A percentile compares a stretch with the other conserved stretches of the same genome.
Conservation (phyloP, 2,329 filamentous ascomycete genomes). For the Exophiala oligosperma region DNA sequence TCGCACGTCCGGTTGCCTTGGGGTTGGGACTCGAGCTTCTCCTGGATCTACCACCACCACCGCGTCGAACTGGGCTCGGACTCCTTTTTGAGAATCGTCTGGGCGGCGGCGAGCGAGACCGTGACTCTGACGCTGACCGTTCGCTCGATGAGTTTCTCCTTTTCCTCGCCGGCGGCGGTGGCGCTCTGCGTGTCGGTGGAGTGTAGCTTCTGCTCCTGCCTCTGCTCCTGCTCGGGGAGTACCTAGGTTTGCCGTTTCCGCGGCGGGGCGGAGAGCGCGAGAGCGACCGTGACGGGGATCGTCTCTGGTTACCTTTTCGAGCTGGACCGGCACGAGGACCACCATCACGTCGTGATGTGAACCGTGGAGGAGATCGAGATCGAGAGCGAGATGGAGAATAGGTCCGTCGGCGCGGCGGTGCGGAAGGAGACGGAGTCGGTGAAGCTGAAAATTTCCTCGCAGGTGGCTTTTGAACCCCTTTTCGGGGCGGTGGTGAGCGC, state of each 20-base stretch:
- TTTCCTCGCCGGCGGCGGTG: background rate
- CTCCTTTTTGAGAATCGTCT: background rate
- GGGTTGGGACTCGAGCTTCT: background rate
- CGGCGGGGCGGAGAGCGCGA: constrained; percentile 14
- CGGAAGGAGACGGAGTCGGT: constrained; percentile 6
- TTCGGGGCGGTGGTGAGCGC: background rate
- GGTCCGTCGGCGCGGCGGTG: background rate
- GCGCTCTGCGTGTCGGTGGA: constrained; percentile 2
- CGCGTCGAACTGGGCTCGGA: constrained; percentile 11
- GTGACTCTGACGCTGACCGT: background rate
- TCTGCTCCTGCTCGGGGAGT: background rate
- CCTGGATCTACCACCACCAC: background rate
- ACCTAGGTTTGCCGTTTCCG: background rate
- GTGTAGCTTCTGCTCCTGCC: background rate
- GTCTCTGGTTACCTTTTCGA: too few relatives aligned
- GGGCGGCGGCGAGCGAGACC: constrained; percentile 10
- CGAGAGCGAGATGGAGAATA: constrained; percentile 16
- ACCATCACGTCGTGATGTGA: background rate
- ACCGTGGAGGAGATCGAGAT: constrained; percentile 10
- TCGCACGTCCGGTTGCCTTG: constrained; percentile 6
- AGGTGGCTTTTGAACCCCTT: too few relatives aligned
- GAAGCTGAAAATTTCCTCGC: background rate
- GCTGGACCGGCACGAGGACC: too few relatives aligned
- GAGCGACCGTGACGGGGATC: background rate
- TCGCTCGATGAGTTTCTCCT: background rate